Conservation (phyloP, 805 yeast genomes). For the Cyberlindnera sargentensis region DNA sequence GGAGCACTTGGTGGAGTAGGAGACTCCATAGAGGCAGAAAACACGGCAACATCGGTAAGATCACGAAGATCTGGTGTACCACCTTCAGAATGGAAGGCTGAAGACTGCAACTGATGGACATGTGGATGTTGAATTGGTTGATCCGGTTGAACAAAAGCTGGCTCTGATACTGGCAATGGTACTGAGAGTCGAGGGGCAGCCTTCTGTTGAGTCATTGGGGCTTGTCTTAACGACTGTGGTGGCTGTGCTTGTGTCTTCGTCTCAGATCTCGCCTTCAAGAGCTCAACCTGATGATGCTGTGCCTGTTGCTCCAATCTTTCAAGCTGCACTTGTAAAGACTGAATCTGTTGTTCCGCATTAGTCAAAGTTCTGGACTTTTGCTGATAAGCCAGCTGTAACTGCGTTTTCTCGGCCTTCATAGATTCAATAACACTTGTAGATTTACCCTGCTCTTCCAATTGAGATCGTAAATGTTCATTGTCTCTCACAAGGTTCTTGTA, state of each 20-base stretch:
- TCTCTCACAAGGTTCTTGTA: constrained; percentile 6
- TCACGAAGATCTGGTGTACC: constrained; percentile 27
- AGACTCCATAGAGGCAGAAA: constrained; percentile 17
- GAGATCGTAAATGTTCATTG: constrained; percentile 7
- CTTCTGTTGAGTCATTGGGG: too few species aligned
- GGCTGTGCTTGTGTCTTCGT: not conserved
- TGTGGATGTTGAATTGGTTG: not conserved
- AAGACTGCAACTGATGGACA: too few species aligned
- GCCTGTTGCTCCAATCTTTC: not conserved
- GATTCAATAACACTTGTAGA: not conserved
- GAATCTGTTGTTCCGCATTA: constrained; percentile 5
- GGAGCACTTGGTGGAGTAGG: constrained; percentile 4
- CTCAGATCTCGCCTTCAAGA: not conserved
- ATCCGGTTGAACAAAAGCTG: not conserved
- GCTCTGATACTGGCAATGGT: not conserved
- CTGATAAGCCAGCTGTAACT: constrained; percentile 6
- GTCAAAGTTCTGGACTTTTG: constrained; percentile 6
- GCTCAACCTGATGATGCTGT: not conserved
- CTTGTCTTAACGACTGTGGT: not conserved
- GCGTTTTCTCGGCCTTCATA: constrained; percentile 8
- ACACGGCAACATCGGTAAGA: constrained; percentile 19
- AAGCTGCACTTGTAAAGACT: constrained; percentile 2
- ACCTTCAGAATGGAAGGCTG: constrained; percentile 2
- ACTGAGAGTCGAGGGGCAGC: not conserved
- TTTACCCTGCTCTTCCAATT: constrained; percentile 1